Percentiles rank a stretch among this genome's conserved stretches.
These are phyloP conservation scores for Dittrichia graveolens DNA, from an alignment of 129 eudicot species.

Conservation along the genomic window DNA sequence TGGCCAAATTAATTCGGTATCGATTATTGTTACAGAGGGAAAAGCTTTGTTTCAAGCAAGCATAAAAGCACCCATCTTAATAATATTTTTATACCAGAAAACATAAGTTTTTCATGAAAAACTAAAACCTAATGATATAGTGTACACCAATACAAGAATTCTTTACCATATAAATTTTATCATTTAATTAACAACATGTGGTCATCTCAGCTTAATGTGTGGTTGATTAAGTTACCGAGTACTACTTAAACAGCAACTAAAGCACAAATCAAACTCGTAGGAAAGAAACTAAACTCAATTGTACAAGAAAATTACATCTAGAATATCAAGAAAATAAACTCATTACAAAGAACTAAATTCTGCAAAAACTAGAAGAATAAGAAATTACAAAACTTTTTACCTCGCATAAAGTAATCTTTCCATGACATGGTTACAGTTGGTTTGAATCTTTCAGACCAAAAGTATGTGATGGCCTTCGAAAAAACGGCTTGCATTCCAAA, in stretches of 20 bases:
- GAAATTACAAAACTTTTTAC: slow-evolving; percentile 38
- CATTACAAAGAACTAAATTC: neutral
- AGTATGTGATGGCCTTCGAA: slow-evolving; percentile 73
- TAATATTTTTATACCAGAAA: too few relatives aligned
- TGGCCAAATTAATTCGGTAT: too few relatives aligned
- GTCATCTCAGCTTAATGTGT: too few relatives aligned
- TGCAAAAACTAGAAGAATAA: neutral
- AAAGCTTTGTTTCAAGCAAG: too few relatives aligned
- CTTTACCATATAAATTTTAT: too few relatives aligned
- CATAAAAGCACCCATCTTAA: too few relatives aligned
- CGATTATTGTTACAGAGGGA: too few relatives aligned
- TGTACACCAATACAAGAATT: too few relatives aligned
- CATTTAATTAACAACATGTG: too few relatives aligned
- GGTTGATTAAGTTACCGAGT: slow-evolving; percentile 6
- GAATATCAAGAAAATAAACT: slow-evolving; percentile 2
- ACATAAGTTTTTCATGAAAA: too few relatives aligned
- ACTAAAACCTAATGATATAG: too few relatives aligned
- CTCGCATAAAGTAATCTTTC: slow-evolving; percentile 92
- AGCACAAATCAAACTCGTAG: slow-evolving; percentile 1
- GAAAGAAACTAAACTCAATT: neutral
- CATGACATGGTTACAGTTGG: slow-evolving; percentile 73
- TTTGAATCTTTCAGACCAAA: slow-evolving; percentile 70
- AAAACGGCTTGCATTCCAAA: slow-evolving; percentile 95
- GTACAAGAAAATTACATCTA: slow-evolving; percentile 10
- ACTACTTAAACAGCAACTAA: neutral